Evolutionary conservation across 83 land plant species (phyloP).

Genomic region (Isoetes engelmannii): DNA sequence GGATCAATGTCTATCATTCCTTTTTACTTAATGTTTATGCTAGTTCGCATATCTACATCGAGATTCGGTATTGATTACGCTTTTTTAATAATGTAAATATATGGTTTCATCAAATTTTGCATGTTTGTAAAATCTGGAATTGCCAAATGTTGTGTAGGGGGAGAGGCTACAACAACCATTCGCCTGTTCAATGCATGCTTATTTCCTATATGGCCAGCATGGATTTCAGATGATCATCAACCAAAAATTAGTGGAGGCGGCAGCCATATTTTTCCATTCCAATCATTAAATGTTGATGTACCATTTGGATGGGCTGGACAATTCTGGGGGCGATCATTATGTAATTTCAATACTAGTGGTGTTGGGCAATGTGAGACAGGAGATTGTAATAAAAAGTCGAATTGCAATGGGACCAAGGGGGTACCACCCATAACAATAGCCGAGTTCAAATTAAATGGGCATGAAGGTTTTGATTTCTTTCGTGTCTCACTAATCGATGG

Average conservation of each 20-base stretch:
- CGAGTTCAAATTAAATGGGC: slow-evolving; percentile 6
- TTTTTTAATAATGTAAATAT: too few species aligned
- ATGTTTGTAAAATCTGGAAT: too few species aligned
- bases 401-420: slow-evolving; percentile 2
- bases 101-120: too few species aligned
- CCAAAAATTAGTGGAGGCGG: too few species aligned
- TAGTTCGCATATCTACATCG: too few species aligned
- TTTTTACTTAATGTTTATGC: too few species aligned
- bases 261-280: too few species aligned
- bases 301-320: slow-evolving; percentile 11
- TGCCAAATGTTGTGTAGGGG: too few species aligned
- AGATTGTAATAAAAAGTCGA: slow-evolving; percentile 4
- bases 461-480: neutral
- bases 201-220: slow-evolving; percentile 8
- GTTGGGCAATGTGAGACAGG: slow-evolving; percentile 5
- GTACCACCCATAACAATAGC: neutral
- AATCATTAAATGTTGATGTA: neutral
- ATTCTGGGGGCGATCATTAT: slow-evolving; percentile 11
- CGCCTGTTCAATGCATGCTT: slow-evolving; percentile 4
- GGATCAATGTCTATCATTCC: too few species aligned
- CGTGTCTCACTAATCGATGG: neutral
- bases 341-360: neutral
- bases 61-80: too few species aligned
- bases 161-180: neutral
- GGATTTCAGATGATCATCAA: neutral